A percentile compares a stretch with the other conserved stretches of the same genome.
phyloP scores from a whole-genome alignment of 768 basidiomycete species.

The Leccinum truebloodii region DNA sequence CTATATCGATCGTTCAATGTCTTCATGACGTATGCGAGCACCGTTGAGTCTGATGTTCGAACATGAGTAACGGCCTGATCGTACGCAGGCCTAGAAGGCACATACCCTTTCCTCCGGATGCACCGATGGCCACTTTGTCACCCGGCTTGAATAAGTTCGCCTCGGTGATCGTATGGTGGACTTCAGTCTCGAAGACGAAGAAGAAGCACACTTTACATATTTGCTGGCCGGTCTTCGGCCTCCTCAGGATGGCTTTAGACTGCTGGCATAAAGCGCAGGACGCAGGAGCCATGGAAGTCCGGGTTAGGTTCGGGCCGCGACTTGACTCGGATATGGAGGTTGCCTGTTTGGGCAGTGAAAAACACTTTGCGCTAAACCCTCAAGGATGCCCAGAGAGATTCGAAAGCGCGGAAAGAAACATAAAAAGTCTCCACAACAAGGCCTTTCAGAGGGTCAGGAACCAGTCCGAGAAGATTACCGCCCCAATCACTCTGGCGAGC shows the following conservation, averaged over 20 bases:
- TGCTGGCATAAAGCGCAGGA: slow-evolving; percentile 76
- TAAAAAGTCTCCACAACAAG: slow-evolving; percentile 46
- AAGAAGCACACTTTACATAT: slow-evolving; percentile 97
- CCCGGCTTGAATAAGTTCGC: slow-evolving; percentile 83
- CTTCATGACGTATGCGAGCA: slow-evolving; percentile 97
- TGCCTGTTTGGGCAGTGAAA: slow-evolving; percentile 12
- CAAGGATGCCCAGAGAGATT: slow-evolving; percentile 68
- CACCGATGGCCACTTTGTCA: slow-evolving; percentile 95
- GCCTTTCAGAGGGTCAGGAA: slow-evolving; percentile 2
- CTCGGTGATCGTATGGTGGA: slow-evolving; percentile 92
- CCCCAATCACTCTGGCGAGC: slow-evolving; percentile 38
- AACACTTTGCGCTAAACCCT: neutral
- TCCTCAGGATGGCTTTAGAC: slow-evolving; percentile 82
- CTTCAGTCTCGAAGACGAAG: slow-evolving; percentile 96
- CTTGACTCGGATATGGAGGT: neutral
- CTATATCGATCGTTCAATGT: slow-evolving; percentile 90
- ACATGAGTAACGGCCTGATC: slow-evolving; percentile 4
- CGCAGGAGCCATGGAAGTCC: slow-evolving; percentile 70
- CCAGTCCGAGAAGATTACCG: slow-evolving; percentile 7
- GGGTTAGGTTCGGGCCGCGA: neutral
- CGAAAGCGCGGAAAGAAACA: slow-evolving; percentile 78
- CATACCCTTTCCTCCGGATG: slow-evolving; percentile 96
- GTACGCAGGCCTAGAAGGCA: neutral
- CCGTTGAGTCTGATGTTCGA: slow-evolving; percentile 87
- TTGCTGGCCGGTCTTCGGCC: slow-evolving; percentile 97